Evolutionary conservation across 352 stramenopile genomes (phyloP), one percentile per base, ranked within the genome.

Genomic region (Paralagenidium karlingii): DNA sequence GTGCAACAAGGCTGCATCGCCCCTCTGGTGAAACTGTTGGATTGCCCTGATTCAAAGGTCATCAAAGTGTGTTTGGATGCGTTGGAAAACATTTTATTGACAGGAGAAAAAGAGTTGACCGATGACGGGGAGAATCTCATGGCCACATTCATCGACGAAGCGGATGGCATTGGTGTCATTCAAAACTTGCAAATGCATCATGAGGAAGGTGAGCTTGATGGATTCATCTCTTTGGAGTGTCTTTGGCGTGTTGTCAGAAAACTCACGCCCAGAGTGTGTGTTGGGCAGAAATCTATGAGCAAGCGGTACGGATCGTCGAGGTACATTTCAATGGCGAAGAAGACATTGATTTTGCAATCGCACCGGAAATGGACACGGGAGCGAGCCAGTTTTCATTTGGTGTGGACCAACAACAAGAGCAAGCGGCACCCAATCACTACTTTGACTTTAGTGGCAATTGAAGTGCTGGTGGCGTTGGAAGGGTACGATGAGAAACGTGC

Each of bases 261-360:
- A 46, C 40, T 34, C 8, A 24, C 36, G 8, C 27, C 19, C 26
- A 18, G 29, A 2, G 9, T 32, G 10, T 48, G 13, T 36, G 31
- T 16, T 43, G 31, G 34, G 30, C 47, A 91, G 77, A 80, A 20
- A 80, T 97, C 21, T 97, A 96, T 53, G 59, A 94, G 22, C 96
- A 96, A 54, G 90, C 87, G 28, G 63, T 97, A 38, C 82, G 83
- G 45, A 96, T 99, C 45, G 71, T 99, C 20, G 89, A 95, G 52
- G 94, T 92, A 20, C 98, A 98, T 70, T 99, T 98, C 63, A 92
- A 94, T 26, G 91, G 94, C 13, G 94, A 98, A 42, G 94, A 95
- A 47, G 81, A 96, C 54, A 69, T 66, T 20, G 58, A 75, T n/a
- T 41, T 64, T n/a, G n/a, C n/a, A n/a, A 40, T 69, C 19, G 49